phyloP scores from a whole-genome alignment of 2,329 filamentous ascomycete genomes.

The Knufia fluminis region DNA sequence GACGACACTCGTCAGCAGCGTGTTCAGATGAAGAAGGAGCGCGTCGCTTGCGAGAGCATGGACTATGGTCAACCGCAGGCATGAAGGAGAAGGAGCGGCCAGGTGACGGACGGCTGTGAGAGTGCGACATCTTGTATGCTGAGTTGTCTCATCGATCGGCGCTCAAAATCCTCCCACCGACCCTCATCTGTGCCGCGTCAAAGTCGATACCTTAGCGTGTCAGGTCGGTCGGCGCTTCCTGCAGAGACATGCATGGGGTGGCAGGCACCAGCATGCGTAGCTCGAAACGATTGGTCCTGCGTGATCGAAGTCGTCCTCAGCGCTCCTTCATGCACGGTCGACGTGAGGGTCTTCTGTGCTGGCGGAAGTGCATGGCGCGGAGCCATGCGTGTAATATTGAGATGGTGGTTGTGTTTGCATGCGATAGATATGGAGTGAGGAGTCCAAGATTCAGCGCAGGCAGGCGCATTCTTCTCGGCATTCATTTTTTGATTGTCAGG shows the following conservation, averaged over 20 bases:
- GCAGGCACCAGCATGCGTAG: not conserved
- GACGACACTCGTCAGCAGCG: not conserved
- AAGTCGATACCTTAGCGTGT: conserved; percentile 5
- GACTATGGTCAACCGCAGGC: not conserved
- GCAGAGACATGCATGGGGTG: conserved; percentile 5
- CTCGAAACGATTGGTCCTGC: conserved; percentile 4
- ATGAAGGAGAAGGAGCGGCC: conserved; percentile 2
- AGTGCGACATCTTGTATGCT: not conserved
- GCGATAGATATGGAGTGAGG: conserved; percentile 15
- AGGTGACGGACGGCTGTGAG: not conserved
- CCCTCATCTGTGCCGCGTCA: conserved; percentile 2
- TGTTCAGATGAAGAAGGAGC: conserved; percentile 4
- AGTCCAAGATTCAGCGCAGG: conserved; percentile 4
- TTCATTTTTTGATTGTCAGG: not conserved
- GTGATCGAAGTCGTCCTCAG: not conserved
- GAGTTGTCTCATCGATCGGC: conserved; percentile 1
- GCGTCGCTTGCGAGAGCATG: not conserved
- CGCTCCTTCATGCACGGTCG: conserved; percentile 1
- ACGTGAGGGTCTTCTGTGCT: not conserved
- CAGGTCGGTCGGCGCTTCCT: conserved; percentile 1
- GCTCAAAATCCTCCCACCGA: not conserved
- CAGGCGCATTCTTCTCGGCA: too few relatives aligned
- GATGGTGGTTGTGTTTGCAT: conserved; percentile 26
- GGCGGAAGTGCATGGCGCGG: conserved; percentile 4
- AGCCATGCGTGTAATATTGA: not conserved